phyloP scores from a whole-genome alignment of 2,329 filamentous ascomycete species.

The Claviceps pusilla region DNA sequence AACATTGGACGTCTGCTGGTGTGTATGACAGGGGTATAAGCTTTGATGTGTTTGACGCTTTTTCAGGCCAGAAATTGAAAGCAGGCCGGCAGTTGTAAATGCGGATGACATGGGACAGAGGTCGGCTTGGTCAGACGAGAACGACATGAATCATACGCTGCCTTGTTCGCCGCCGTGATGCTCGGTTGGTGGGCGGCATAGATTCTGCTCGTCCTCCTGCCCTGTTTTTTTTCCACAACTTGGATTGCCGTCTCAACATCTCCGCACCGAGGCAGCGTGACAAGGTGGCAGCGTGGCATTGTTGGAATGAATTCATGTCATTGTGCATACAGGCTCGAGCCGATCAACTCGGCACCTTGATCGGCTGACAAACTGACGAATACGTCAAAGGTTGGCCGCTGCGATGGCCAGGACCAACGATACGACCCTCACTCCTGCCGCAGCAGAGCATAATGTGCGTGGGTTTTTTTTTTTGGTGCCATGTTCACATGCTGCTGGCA shows the following conservation, averaged over 20 bases:
- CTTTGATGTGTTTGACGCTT: neutral
- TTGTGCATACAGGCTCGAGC: neutral
- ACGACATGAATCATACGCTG: neutral
- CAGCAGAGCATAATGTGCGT: neutral
- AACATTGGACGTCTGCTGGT: neutral
- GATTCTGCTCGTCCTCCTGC: neutral
- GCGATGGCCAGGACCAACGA: neutral
- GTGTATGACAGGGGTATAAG: slow-evolving; percentile 1
- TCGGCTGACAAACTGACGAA: neutral
- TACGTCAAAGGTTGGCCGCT: neutral
- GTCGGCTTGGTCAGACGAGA: neutral
- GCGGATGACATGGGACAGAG: neutral
- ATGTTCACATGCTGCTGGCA: neutral
- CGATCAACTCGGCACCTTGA: neutral
- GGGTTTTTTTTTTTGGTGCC: neutral
- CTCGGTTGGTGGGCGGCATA: neutral
- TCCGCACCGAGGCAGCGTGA: neutral
- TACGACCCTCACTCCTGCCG: neutral
- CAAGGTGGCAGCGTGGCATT: neutral
- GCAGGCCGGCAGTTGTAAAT: neutral
- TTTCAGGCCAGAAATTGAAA: neutral
- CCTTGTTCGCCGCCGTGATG: neutral
- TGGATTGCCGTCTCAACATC: neutral
- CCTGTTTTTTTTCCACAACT: neutral
- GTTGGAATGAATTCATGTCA: neutral